Percentiles rank a stretch among this genome's conserved stretches.
Evolutionary conservation across 2,329 filamentous ascomycete species (phyloP).

Genomic region (Nemania diffusa): DNA sequence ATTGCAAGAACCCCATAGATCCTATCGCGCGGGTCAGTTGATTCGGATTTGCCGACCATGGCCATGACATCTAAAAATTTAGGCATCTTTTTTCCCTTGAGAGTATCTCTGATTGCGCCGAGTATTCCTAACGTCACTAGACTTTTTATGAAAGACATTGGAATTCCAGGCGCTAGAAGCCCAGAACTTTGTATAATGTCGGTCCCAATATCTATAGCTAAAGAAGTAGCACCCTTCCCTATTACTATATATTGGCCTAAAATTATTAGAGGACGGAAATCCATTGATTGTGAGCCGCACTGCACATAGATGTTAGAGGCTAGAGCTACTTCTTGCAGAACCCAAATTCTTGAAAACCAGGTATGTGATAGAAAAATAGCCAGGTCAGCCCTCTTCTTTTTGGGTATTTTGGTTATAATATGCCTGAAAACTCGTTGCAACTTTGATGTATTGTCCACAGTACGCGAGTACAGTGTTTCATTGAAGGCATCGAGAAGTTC

Average conservation of each 20-base stretch:
- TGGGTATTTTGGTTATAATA: not conserved
- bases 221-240: not conserved
- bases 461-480: not conserved
- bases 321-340: slow-evolving; percentile 3
- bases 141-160: not conserved
- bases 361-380: not conserved
- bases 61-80: not conserved
- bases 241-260: not conserved
- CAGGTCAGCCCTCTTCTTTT: not conserved
- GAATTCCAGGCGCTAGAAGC: not conserved
- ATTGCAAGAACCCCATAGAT: slow-evolving; percentile 8
- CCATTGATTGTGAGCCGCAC: not conserved
- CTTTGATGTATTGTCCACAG: not conserved
- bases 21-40: not conserved
- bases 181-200: not conserved
- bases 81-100: not conserved
- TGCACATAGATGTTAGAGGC: not conserved
- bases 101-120: not conserved
- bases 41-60: not conserved
- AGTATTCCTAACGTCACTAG: not conserved
- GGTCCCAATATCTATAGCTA: not conserved
- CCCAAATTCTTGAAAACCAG: slow-evolving; percentile 12
- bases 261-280: not conserved
- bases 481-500: not conserved
- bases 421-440: not conserved